Evolutionary conservation across 2,329 filamentous ascomycete species (phyloP).

Genomic region (Gnomoniopsis smithogilvyi): DNA sequence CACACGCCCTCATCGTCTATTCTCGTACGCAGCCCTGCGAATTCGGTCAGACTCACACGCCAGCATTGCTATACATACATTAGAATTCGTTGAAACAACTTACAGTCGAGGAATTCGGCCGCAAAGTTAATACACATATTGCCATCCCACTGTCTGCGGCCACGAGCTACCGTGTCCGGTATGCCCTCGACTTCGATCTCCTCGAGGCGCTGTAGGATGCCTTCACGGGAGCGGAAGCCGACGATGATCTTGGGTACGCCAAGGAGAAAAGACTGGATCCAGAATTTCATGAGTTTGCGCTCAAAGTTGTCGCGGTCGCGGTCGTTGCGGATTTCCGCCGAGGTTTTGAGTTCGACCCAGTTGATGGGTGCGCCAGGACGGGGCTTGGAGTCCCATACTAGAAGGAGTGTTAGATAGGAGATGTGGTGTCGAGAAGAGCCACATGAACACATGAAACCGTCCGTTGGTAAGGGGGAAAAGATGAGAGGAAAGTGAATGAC

Average conservation of each 20-base stretch:
- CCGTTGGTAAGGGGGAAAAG: constrained; percentile 4
- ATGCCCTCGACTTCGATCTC: constrained; percentile 79
- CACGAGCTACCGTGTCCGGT: constrained; percentile 69
- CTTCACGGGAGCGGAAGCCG: constrained; percentile 73
- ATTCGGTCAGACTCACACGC: neutral
- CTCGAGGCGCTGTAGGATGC: constrained; percentile 68
- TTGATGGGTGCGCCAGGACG: constrained; percentile 66
- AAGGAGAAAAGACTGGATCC: constrained; percentile 93
- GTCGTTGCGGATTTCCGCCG: constrained; percentile 65
- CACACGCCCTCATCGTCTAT: constrained; percentile 74
- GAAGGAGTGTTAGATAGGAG: neutral
- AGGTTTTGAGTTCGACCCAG: constrained; percentile 95
- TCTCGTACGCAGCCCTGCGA: constrained; percentile 58
- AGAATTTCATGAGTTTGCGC: constrained; percentile 89
- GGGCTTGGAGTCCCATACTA: constrained; percentile 84
- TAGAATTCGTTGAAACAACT: constrained; percentile 29
- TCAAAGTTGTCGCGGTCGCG: constrained; percentile 75
- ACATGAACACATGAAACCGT: neutral
- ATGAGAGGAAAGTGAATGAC: constrained; percentile 21
- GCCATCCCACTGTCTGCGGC: constrained; percentile 77
- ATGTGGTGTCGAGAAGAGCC: neutral
- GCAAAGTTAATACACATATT: constrained; percentile 94
- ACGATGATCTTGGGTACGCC: constrained; percentile 91
- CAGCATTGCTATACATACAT: neutral
- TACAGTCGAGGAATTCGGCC: constrained; percentile 72